Conservation (phyloP, 2,329 filamentous ascomycete species). For the Neopestalotiopsis rosae region DNA sequence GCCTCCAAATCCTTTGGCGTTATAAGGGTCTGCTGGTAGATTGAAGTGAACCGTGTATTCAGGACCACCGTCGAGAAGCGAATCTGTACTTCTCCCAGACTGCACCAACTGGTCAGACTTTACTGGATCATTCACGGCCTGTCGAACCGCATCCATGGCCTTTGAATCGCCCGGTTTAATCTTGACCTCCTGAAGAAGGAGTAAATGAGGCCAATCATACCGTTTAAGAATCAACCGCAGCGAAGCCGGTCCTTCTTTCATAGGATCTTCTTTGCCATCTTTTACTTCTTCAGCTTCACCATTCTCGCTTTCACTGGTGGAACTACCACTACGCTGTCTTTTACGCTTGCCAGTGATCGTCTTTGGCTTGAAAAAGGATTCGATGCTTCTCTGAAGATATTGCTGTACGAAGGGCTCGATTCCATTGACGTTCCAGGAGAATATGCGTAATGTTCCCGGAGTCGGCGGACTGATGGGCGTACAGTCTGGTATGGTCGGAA, state of each 20-base stretch:
- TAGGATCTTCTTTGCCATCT: constrained; percentile 34
- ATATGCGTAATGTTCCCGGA: constrained; percentile 16
- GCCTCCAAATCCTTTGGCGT: constrained; percentile 54
- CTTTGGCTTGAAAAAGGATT: constrained; percentile 13
- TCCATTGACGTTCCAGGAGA: constrained; percentile 24
- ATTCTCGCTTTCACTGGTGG: background rate
- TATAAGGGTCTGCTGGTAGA: constrained; percentile 53
- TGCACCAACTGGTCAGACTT: background rate
- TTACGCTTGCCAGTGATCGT: constrained; percentile 35
- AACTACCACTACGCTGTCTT: background rate
- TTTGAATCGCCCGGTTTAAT: constrained; percentile 20
- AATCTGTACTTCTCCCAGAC: background rate
- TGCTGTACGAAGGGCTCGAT: constrained; percentile 18
- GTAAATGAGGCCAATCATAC: constrained; percentile 20
- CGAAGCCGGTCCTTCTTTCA: constrained; percentile 19
- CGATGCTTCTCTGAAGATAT: constrained; percentile 19
- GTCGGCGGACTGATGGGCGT: background rate
- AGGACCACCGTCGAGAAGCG: constrained; percentile 33
- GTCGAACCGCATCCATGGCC: constrained; percentile 17
- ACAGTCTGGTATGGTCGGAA: background rate
- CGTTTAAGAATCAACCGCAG: constrained; percentile 14
- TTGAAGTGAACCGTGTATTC: constrained; percentile 49
- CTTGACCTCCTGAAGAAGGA: constrained; percentile 24
- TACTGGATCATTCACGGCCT: background rate
- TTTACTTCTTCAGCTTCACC: background rate